Conservation (phyloP, 75 land plant genomes). For the Ceratopteris richardii region DNA sequence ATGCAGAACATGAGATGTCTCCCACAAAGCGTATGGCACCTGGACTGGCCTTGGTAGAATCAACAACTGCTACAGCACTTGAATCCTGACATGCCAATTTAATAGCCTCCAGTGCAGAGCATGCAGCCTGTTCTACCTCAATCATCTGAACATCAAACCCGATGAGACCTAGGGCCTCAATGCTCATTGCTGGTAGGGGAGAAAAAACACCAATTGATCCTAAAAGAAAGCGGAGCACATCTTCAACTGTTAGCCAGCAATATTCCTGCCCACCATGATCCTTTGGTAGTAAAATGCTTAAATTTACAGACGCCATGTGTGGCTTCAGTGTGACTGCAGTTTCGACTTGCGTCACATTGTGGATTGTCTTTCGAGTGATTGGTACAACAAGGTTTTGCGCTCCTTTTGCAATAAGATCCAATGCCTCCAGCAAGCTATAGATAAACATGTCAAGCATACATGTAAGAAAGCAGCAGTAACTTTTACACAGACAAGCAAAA, state of each 20-base stretch:
- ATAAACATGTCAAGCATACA: too few species aligned
- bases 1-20: constrained; percentile 64
- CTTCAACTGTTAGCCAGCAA: constrained; percentile 80
- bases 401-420: constrained; percentile 47
- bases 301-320: constrained; percentile 6
- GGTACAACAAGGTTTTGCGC: constrained; percentile 69
- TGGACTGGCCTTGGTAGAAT: constrained; percentile 15
- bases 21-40: constrained; percentile 34
- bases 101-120: constrained; percentile 30
- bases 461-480: too few species aligned
- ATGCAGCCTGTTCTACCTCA: constrained; percentile 42
- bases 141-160: constrained; percentile 24
- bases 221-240: constrained; percentile 58
- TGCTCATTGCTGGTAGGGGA: constrained; percentile 50
- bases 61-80: constrained; percentile 62
- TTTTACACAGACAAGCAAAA: too few species aligned
- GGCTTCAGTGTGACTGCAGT: constrained; percentile 7
- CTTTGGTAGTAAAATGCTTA: background rate
- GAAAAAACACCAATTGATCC: constrained; percentile 60
- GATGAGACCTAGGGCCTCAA: constrained; percentile 53
- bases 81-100: constrained; percentile 19
- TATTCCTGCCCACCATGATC: constrained; percentile 33
- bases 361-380: constrained; percentile 23
- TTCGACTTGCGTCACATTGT: constrained; percentile 1
- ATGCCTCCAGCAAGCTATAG: constrained; percentile 70